A percentile compares a stretch with the other conserved stretches of the same genome.
Evolutionary conservation across 352 stramenopile species (phyloP).

Genomic region (Pythium vanterpoolii): DNA sequence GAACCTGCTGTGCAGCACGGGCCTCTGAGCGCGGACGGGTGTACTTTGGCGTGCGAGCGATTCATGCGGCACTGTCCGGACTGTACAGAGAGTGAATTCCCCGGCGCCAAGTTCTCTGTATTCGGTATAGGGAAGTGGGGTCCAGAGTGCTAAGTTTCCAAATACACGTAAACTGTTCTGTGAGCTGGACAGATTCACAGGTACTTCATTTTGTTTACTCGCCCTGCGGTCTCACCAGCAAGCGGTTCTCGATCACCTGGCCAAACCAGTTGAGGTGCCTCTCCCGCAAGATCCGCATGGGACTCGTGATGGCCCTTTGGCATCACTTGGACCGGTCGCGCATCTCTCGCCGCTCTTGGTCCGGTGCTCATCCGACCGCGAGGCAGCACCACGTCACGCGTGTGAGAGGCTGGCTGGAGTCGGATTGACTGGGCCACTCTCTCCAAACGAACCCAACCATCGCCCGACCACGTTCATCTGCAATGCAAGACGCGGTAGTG

Average conservation of each 20-base stretch:
- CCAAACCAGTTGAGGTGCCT: not conserved
- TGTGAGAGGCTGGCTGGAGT: no score
- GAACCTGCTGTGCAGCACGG: no score
- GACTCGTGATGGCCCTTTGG: no score
- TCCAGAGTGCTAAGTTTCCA: not conserved
- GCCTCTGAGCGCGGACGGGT: no score
- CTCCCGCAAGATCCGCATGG: not conserved
- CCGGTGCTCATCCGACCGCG: no score
- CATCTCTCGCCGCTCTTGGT: no score
- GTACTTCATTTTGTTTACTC: slow-evolving; percentile 1
- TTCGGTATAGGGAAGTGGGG: slow-evolving; percentile 7
- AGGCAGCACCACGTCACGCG: no score
- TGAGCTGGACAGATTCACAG: no score
- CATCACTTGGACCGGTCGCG: not conserved
- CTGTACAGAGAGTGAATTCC: slow-evolving; percentile 7
- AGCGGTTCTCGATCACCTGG: not conserved
- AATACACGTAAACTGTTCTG: slow-evolving; percentile 6
- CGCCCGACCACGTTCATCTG: no score
- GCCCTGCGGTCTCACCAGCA: not conserved
- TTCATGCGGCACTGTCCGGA: slow-evolving; percentile 4
- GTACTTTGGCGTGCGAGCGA: slow-evolving; percentile 1
- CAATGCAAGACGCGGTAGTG: no score
- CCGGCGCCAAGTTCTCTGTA: not conserved
- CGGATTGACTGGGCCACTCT: no score
- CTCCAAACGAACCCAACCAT: no score